Evolutionary conservation across 2,329 filamentous ascomycete genomes (phyloP).

Genomic region (Colletotrichum sp.): DNA sequence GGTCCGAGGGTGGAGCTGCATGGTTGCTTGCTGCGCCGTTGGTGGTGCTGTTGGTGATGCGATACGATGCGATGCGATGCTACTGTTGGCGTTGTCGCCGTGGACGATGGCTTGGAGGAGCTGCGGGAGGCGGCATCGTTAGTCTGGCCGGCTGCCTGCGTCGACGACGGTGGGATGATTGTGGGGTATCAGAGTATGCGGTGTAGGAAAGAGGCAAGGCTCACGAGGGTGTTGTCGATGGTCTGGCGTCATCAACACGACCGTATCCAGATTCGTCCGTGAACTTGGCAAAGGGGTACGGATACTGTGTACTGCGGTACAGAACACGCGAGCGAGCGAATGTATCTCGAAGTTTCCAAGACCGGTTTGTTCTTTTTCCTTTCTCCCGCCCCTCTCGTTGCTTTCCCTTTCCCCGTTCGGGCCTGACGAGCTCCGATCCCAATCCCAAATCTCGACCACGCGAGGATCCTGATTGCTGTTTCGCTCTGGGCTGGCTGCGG

Average conservation of each 20-base stretch:
- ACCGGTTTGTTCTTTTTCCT: background rate
- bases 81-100: background rate
- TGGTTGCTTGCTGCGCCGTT: background rate
- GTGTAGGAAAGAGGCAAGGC: background rate
- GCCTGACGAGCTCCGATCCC: background rate
- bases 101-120: background rate
- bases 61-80: background rate
- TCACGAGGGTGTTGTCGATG: background rate
- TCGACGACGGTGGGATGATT: background rate
- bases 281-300: background rate
- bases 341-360: background rate
- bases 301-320: background rate
- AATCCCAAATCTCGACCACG: background rate
- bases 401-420: background rate
- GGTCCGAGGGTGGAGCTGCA: conserved; percentile 20
- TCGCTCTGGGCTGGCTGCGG: background rate
- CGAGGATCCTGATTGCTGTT: background rate
- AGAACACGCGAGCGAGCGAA: background rate
- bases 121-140: background rate
- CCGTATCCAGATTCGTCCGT: background rate
- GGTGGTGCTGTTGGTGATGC: background rate
- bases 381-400: background rate
- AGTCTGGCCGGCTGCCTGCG: background rate
- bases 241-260: conserved; percentile 10
- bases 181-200: background rate